Percentiles rank a stretch among this genome's conserved stretches.
These are phyloP conservation scores for Prototheca wickerhamii DNA, from an alignment of 163 green algal genomes.

Conservation along the genomic window DNA sequence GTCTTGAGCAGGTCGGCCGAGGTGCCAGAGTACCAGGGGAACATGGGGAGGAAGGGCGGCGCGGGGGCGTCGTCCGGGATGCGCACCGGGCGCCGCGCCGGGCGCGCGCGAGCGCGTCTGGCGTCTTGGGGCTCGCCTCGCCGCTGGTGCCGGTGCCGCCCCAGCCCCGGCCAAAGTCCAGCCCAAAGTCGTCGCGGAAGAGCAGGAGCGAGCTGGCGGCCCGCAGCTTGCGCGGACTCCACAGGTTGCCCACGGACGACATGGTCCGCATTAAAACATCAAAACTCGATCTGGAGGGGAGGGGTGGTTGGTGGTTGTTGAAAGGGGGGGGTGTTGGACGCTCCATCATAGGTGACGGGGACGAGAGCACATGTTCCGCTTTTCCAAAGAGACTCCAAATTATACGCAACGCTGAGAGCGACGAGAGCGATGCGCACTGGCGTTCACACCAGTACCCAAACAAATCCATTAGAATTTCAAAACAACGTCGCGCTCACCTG, in stretches of 20 bases:
- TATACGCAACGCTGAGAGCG: too few species aligned
- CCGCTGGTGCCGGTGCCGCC: neutral
- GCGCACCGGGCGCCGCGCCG: neutral
- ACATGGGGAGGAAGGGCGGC: constrained; percentile 73
- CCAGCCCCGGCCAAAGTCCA: constrained; percentile 2
- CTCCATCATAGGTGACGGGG: too few species aligned
- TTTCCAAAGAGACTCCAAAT: too few species aligned
- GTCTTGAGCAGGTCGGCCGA: constrained; percentile 79
- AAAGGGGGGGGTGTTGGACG: too few species aligned
- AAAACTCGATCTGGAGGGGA: neutral
- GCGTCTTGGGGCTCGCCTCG: neutral
- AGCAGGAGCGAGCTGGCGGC: constrained; percentile 9
- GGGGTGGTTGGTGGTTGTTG: neutral
- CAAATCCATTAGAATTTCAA: too few species aligned
- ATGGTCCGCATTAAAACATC: constrained; percentile 18
- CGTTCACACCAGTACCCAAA: too few species aligned
- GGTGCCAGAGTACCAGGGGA: constrained; percentile 70
- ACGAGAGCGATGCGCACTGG: too few species aligned
- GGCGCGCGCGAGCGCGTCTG: too few species aligned
- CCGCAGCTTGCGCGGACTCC: constrained; percentile 10
- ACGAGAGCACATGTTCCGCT: too few species aligned
- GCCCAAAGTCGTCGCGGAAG: constrained; percentile 20
- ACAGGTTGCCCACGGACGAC: constrained; percentile 11
- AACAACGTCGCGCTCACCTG: too few species aligned
- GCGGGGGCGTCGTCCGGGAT: constrained; percentile 4